Conservation (phyloP, 2,329 filamentous ascomycete species). For the Penicillium hesseltinei region DNA sequence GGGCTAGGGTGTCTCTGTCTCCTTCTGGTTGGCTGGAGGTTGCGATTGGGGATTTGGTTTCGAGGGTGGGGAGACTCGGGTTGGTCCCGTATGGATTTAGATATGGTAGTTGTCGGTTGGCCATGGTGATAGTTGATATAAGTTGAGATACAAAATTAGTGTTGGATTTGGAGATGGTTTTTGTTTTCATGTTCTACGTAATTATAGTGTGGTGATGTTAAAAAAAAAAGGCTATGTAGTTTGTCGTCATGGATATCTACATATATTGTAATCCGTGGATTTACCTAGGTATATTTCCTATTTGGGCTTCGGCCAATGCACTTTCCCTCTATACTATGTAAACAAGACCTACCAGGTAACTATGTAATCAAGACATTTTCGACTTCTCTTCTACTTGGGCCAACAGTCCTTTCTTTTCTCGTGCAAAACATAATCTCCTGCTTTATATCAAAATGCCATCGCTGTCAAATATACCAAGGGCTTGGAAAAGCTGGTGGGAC, state of each 20-base stretch:
- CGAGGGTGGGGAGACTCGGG: constrained; percentile 19
- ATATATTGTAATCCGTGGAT: no score
- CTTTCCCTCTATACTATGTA: no score
- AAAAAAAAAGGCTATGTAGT: neutral
- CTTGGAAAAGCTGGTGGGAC: no score
- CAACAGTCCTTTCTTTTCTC: no score
- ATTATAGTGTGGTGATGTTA: neutral
- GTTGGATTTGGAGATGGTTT: neutral
- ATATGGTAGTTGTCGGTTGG: constrained; percentile 16
- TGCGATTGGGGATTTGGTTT: constrained; percentile 18
- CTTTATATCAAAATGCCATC: no score
- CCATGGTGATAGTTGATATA: constrained; percentile 9
- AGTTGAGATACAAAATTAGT: neutral
- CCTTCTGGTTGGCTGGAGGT: constrained; percentile 12
- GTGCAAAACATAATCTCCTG: no score
- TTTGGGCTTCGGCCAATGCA: no score
- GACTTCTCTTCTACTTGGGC: no score
- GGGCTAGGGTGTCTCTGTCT: constrained; percentile 3
- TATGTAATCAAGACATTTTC: no score
- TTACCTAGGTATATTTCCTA: no score
- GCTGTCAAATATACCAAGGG: no score
- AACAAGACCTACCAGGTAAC: no score
- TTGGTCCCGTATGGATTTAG: constrained; percentile 20
- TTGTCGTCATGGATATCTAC: constrained; percentile 7
- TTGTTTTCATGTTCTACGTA: neutral